These are phyloP conservation scores for Trichoderma brevicompactum DNA, from an alignment of 2,329 filamentous ascomycete species.

Conservation along the genomic window DNA sequence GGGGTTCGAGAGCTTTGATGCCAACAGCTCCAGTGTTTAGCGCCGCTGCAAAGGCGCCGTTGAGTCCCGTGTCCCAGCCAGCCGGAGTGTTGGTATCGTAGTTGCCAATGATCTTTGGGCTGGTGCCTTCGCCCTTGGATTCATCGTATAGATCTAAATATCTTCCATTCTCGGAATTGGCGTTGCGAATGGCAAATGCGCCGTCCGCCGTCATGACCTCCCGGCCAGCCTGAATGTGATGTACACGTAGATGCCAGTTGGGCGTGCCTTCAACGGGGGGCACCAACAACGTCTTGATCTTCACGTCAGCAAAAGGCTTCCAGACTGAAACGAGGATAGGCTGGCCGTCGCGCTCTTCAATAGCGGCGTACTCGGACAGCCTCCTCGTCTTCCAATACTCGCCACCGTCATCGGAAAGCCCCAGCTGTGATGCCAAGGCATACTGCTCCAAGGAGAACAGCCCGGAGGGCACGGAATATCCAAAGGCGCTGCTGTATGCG, in stretches of 20 bases:
- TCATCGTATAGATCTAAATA: slow-evolving; percentile 56
- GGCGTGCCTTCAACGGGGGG: slow-evolving; percentile 62
- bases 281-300: slow-evolving; percentile 65
- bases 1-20: slow-evolving; percentile 60
- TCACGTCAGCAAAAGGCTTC: slow-evolving; percentile 71
- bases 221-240: slow-evolving; percentile 63
- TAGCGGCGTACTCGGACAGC: slow-evolving; percentile 64
- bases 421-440: slow-evolving; percentile 62
- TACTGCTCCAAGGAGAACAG: slow-evolving; percentile 62
- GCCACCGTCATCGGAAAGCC: slow-evolving; percentile 62
- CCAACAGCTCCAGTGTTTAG: slow-evolving; percentile 54
- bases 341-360: slow-evolving; percentile 58
- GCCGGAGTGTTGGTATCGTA: slow-evolving; percentile 61
- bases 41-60: slow-evolving; percentile 61
- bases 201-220: slow-evolving; percentile 74
- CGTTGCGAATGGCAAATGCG: slow-evolving; percentile 69
- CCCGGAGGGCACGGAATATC: slow-evolving; percentile 76
- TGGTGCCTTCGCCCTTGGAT: slow-evolving; percentile 53
- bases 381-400: slow-evolving; percentile 80
- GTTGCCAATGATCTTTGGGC: slow-evolving; percentile 62
- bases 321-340: slow-evolving; percentile 71
- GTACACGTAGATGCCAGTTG: slow-evolving; percentile 72
- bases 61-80: slow-evolving; percentile 54
- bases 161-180: slow-evolving; percentile 52
- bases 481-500: slow-evolving; percentile 76